These are phyloP conservation scores for Aphanomyces cochlioides DNA, from an alignment of 352 stramenopile species.

Conservation along the genomic window DNA sequence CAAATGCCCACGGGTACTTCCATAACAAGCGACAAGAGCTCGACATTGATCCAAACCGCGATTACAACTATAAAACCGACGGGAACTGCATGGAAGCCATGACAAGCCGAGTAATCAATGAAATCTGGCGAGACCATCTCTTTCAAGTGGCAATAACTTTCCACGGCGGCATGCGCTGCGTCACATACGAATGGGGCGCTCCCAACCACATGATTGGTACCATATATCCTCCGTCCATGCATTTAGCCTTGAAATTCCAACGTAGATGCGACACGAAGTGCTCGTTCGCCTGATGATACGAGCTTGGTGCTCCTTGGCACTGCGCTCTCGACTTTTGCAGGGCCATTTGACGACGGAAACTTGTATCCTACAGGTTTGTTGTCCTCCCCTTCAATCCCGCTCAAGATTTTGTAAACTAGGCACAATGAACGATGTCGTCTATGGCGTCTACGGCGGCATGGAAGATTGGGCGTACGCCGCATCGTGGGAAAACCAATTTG, in stretches of 20 bases:
- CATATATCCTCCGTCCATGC: constrained; percentile 40
- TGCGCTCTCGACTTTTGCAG: constrained; percentile 64
- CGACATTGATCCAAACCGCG: constrained; percentile 94
- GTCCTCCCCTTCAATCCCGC: neutral
- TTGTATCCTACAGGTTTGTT: constrained; percentile 53
- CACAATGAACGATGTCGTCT: constrained; percentile 96
- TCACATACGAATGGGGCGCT: constrained; percentile 98
- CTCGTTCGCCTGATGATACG: constrained; percentile 76
- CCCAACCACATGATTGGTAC: constrained; percentile 60
- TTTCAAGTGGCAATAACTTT: constrained; percentile 98
- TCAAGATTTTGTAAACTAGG: constrained; percentile 30
- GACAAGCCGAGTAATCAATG: constrained; percentile 93
- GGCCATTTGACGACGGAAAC: constrained; percentile 60
- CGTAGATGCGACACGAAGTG: constrained; percentile 46
- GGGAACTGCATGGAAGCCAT: constrained; percentile 94
- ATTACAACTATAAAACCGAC: constrained; percentile 96
- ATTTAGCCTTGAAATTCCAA: constrained; percentile 52
- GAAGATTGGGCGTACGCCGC: constrained; percentile 96
- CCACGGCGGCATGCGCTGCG: constrained; percentile 95
- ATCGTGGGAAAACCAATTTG: constrained; percentile 78
- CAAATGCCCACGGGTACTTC: constrained; percentile 93
- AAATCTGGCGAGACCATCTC: constrained; percentile 95
- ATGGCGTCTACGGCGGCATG: constrained; percentile 96
- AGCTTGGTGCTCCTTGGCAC: constrained; percentile 60
- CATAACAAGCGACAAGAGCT: constrained; percentile 79